phyloP scores from a whole-genome alignment of 805 yeast species.

The Yarrowia yakushimensis region DNA sequence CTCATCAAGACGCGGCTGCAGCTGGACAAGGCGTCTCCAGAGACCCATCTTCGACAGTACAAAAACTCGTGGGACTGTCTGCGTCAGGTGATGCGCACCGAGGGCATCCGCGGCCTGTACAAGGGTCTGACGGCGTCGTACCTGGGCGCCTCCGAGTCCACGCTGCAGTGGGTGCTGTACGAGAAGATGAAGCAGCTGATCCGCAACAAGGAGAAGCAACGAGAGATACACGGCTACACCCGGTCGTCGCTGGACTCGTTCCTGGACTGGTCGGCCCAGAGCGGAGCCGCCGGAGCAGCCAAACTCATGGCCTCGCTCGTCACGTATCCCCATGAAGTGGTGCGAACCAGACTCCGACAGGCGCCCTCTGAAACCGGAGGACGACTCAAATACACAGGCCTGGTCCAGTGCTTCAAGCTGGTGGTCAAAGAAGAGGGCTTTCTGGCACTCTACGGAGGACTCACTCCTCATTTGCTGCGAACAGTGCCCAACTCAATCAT shows the following conservation, averaged over 20 bases:
- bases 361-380: slow-evolving; percentile 76
- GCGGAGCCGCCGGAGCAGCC: slow-evolving; percentile 97
- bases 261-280: slow-evolving; percentile 89
- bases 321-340: slow-evolving; percentile 97
- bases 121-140: slow-evolving; percentile 93
- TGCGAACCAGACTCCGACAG: slow-evolving; percentile 91
- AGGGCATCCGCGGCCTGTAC: slow-evolving; percentile 78
- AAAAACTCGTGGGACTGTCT: slow-evolving; percentile 84
- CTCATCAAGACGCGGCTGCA: slow-evolving; percentile 91
- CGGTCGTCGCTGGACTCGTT: slow-evolving; percentile 55
- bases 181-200: slow-evolving; percentile 87
- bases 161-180: slow-evolving; percentile 93
- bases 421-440: slow-evolving; percentile 92
- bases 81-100: slow-evolving; percentile 60
- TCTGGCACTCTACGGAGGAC: slow-evolving; percentile 91
- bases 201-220: slow-evolving; percentile 47
- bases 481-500: slow-evolving; percentile 97
- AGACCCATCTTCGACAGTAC: slow-evolving; percentile 49
- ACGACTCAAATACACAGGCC: slow-evolving; percentile 80
- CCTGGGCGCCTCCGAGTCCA: slow-evolving; percentile 87
- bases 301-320: slow-evolving; percentile 87
- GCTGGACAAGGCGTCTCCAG: slow-evolving; percentile 55
- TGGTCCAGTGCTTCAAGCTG: slow-evolving; percentile 78
- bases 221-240: slow-evolving; percentile 38
- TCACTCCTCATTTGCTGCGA: slow-evolving; percentile 93